Percentiles rank a stretch among this genome's conserved stretches.
Conservation (phyloP, 768 basidiomycete genomes). For the Cytidiella melzeri region DNA sequence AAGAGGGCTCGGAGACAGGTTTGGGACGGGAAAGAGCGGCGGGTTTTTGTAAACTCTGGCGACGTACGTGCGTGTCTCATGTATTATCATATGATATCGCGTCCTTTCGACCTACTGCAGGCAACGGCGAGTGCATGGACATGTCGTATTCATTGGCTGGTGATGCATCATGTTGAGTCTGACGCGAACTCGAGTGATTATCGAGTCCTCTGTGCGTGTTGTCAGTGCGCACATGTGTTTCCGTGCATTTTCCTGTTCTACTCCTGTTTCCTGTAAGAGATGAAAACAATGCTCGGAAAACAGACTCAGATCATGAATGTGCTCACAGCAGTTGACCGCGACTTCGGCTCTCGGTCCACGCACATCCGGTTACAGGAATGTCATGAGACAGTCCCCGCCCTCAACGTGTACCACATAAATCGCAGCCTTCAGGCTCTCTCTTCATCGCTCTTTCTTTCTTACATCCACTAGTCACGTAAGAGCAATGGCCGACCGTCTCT, state of each 20-base stretch:
- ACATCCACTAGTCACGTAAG: background rate
- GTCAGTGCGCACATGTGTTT: background rate
- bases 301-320: background rate
- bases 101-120: background rate
- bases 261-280: no score
- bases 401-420: no score
- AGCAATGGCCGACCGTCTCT: conserved; percentile 36
- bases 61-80: background rate
- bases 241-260: no score
- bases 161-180: no score
- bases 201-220: background rate
- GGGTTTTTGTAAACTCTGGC: conserved; percentile 42
- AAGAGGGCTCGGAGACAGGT: conserved; percentile 74
- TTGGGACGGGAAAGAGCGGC: conserved; percentile 67
- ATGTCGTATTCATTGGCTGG: no score
- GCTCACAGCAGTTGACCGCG: no score
- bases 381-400: no score
- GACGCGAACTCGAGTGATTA: no score
- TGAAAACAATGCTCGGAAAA: background rate
- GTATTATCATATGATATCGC: background rate
- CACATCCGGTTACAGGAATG: no score
- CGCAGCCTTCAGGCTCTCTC: no score
- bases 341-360: background rate
- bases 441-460: no score
- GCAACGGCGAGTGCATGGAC: no score